A percentile compares a stretch with the other conserved stretches of the same genome.
Evolutionary conservation across 2,329 filamentous ascomycete species (phyloP).

Genomic region (Paecilomyces sp.): DNA sequence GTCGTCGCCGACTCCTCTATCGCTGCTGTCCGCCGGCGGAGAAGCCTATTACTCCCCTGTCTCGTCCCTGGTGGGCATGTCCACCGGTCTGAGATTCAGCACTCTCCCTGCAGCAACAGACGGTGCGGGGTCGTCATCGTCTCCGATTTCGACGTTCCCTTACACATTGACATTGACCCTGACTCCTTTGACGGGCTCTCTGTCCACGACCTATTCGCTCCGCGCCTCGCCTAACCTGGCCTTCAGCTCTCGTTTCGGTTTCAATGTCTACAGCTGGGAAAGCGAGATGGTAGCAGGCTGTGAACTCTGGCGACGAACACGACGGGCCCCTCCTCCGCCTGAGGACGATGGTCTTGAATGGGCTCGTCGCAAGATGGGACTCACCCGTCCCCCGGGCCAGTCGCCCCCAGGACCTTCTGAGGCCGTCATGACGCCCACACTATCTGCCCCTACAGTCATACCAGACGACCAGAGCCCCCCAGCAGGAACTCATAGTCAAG

Average conservation of each 20-base stretch:
- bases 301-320: conserved; percentile 73
- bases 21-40: conserved; percentile 81
- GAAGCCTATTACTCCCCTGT: conserved; percentile 93
- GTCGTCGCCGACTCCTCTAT: conserved; percentile 53
- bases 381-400: conserved; percentile 14
- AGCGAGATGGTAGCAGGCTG: conserved; percentile 86
- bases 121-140: conserved; percentile 14
- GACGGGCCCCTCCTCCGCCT: conserved; percentile 16
- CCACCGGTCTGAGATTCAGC: conserved; percentile 79
- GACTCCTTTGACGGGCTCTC: conserved; percentile 89
- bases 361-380: conserved; percentile 30
- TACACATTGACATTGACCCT: conserved; percentile 89
- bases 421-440: conserved; percentile 11
- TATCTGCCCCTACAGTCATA: conserved; percentile 9
- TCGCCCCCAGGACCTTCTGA: conserved; percentile 10
- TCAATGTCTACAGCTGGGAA: conserved; percentile 98
- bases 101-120: conserved; percentile 59
- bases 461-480: conserved; percentile 5
- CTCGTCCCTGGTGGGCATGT: conserved; percentile 90
- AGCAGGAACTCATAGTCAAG: conserved; percentile 23
- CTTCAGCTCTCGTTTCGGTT: conserved; percentile 85
- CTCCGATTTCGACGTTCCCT: conserved; percentile 64
- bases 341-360: conserved; percentile 39
- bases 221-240: conserved; percentile 76
- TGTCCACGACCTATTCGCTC: conserved; percentile 87